These are phyloP conservation scores for Adansonia madagascariensis DNA, from an alignment of 441 rosid species.

Conservation along the genomic window DNA sequence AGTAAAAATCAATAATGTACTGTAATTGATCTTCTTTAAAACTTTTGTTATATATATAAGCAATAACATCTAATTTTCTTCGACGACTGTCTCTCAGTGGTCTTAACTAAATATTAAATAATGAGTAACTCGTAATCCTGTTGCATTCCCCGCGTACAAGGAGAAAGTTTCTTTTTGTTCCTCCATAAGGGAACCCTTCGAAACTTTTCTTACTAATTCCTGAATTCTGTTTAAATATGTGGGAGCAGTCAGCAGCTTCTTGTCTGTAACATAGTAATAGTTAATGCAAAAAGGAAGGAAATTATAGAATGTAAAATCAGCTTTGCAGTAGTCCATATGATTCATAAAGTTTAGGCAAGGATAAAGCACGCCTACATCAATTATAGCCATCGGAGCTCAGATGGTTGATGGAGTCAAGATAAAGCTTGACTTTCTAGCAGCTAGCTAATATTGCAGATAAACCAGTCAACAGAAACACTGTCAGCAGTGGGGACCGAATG, in stretches of 20 bases:
- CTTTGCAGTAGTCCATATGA: neutral
- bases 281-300: neutral
- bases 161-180: neutral
- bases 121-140: neutral
- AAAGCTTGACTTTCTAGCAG: neutral
- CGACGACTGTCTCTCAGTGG: neutral
- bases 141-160: neutral
- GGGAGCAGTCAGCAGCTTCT: neutral
- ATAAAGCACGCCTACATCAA: neutral
- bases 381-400: neutral
- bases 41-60: neutral
- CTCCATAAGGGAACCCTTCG: neutral
- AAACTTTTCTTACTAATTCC: neutral
- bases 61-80: neutral
- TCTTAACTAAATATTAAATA: neutral
- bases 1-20: neutral
- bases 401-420: neutral
- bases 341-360: neutral
- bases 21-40: neutral
- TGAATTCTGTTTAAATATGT: neutral
- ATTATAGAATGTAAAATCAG: neutral
- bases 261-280: neutral
- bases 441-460: neutral
- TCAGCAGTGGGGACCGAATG: slow-evolving; percentile 10
- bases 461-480: neutral